Base-by-base conservation (phyloP, 2,329 filamentous ascomycete genomes). In the Epichloe amarillans region DNA sequence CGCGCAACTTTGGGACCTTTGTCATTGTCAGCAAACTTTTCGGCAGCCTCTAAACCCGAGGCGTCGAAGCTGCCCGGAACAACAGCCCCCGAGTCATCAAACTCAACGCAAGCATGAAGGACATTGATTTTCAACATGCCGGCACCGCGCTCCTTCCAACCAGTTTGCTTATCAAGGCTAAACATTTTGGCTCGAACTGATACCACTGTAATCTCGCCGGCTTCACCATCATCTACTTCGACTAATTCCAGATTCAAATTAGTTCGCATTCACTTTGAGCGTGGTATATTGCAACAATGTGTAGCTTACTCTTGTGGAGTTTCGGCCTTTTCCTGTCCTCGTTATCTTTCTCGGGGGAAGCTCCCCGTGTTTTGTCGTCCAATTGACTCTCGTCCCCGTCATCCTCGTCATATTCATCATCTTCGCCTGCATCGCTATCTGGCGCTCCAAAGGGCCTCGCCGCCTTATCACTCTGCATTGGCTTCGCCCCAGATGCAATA, bases 101-200 rank as follows among this genome's bases (percentile, higher is more conserved):
- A 74, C 23, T 76, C 72, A 5, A 79, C 71, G 52, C 74, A 79
- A 33, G 69, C 66, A 56, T 78, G 74, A 3, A 79, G 79, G 14
- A 84, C 82, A 60, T 96, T 95, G 64, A 95, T 76, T 69, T 93
- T 93, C 58, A 95, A 74, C 58, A 84, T 84, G 43, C 90, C 90
- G 4, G 83, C 77, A 12, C 90, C 90, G 49, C 90, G 82, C 69
- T 97, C 91, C 66, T 91, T 91, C 91, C 91, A 97, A 45, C 82
- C 82, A 50, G 78, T 76, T 37, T 74, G 73, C 56, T 80, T 80
- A 56, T 85, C 81, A 60, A 93, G 85, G 52, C 84, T 78, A 70
- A 88, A 97, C 52, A 97, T 79, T 66, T 94, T 95, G 19, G 88
- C 85, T 56, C 90, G 83, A 53, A 85, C 81, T 43, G 81, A 77